A percentile compares a stretch with the other conserved stretches of the same genome.
Evolutionary conservation across 1,284 basidiomycete genomes (phyloP).

Genomic region (Schizopora paradoxa): DNA sequence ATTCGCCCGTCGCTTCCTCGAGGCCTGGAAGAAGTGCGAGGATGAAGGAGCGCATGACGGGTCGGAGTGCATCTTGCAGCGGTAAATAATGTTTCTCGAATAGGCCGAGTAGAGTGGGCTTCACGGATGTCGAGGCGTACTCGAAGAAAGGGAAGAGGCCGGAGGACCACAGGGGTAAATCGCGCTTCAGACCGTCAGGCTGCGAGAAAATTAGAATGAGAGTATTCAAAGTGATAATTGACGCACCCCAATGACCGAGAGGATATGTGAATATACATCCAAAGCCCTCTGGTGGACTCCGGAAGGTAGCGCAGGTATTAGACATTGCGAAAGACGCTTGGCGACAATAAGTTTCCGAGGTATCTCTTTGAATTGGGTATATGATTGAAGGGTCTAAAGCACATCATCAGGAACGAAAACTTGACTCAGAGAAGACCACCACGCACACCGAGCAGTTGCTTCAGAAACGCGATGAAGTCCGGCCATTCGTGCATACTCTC

Average conservation of each 20-base stretch:
- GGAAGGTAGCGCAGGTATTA: slow-evolving; percentile 94
- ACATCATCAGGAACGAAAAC: not conserved
- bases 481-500: slow-evolving; percentile 99
- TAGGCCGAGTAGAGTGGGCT: slow-evolving; percentile 82
- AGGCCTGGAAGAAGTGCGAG: slow-evolving; percentile 89
- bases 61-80: slow-evolving; percentile 75
- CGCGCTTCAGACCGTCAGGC: slow-evolving; percentile 84
- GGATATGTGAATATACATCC: slow-evolving; percentile 92
- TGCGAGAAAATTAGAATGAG: slow-evolving; percentile 29
- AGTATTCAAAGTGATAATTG: slow-evolving; percentile 9
- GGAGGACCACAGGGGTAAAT: slow-evolving; percentile 92
- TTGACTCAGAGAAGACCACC: slow-evolving; percentile 5
- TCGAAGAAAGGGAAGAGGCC: slow-evolving; percentile 99
- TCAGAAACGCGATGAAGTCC: slow-evolving; percentile 97
- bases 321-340: slow-evolving; percentile 92
- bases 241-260: slow-evolving; percentile 84
- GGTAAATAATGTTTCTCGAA: slow-evolving; percentile 92
- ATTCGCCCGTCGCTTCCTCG: slow-evolving; percentile 95
- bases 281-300: slow-evolving; percentile 96
- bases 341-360: slow-evolving; percentile 92
- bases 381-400: slow-evolving; percentile 81
- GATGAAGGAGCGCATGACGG: slow-evolving; percentile 91
- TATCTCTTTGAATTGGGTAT: slow-evolving; percentile 91
- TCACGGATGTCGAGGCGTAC: slow-evolving; percentile 90
- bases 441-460: slow-evolving; percentile 86